Percentiles rank a stretch among this genome's conserved stretches.
Conservation (phyloP, 2,329 filamentous ascomycete genomes). For the Blastomyces gilchristii region DNA sequence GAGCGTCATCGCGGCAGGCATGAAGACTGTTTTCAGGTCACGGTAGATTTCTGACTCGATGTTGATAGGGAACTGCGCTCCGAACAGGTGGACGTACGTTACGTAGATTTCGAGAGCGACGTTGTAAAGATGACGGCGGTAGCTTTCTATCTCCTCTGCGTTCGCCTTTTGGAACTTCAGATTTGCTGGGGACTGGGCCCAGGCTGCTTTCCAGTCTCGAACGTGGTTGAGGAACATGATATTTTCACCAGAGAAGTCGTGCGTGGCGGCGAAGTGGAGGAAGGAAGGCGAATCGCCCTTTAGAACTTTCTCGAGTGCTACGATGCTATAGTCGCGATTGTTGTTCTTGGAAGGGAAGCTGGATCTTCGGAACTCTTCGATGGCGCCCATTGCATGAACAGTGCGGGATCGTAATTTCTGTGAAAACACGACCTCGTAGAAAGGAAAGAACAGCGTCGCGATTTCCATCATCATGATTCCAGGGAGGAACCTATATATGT, state of each 20-base stretch:
- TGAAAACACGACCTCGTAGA: conserved; percentile 25
- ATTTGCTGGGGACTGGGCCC: conserved; percentile 14
- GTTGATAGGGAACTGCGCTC: conserved; percentile 54
- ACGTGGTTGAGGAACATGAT: conserved; percentile 53
- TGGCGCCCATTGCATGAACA: neutral
- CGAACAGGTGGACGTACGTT: conserved; percentile 45
- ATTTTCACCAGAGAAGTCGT: conserved; percentile 58
- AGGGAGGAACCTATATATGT: conserved; percentile 34
- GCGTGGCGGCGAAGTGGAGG: conserved; percentile 50
- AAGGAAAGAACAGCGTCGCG: conserved; percentile 49
- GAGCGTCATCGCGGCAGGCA: conserved; percentile 1
- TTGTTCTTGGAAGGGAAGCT: conserved; percentile 15
- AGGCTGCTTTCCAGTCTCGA: conserved; percentile 42
- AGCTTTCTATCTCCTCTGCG: conserved; percentile 18
- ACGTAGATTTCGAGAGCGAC: conserved; percentile 48
- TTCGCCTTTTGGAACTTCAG: conserved; percentile 12
- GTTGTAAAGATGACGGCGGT: conserved; percentile 43
- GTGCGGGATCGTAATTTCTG: conserved; percentile 1
- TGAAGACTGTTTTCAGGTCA: conserved; percentile 44
- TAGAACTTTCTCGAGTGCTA: conserved; percentile 49
- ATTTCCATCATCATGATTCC: conserved; percentile 51
- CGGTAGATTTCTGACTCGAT: conserved; percentile 46
- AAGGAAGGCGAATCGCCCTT: conserved; percentile 47
- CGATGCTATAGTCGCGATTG: conserved; percentile 42
- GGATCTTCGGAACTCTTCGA: conserved; percentile 4